Base-by-base conservation (phyloP, 129 eudicot species). In the Lactuca sativa region DNA sequence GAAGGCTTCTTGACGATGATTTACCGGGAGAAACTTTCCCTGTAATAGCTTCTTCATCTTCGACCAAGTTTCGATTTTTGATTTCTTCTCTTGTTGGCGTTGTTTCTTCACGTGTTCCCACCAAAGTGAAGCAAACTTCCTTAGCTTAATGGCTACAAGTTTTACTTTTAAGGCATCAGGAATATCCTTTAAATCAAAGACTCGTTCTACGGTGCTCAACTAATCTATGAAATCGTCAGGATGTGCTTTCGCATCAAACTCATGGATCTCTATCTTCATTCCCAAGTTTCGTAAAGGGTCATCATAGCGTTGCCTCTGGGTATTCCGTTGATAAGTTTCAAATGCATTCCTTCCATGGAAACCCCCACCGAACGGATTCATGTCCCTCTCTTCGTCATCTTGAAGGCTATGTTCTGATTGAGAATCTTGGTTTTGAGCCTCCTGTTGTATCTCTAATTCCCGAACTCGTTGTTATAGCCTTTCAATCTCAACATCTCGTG, bases 21-120 rank as follows among this genome's bases (percentile, higher is more conserved):
- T 38, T 1, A 38, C 44, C 44, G 44, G 44, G 8, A 38, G 57
- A 21, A 52, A 52, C 57, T 52, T 52, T 6, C 57, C 25, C 14
- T 52, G 57, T 52, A 52, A 8, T n/a, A 52, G 10, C 55, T 49
- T 49, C 55, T 49, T 49, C 55, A 49, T 49, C 55, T 49, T 49
- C 55, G 15, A 2, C 37, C 4, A 33, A 4, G 37, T 33, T 33
- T 33, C 37, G 37, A 33, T 33, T 4, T 33, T 33, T 2, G 37
- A 33, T 33, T 33, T 33, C 37, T 33, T 33, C 2, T 12, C 17
- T 10, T 12, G 13, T 49, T 49, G 55, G 55, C 55, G 17, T 11
- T n/a, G 55, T 4, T 49, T 49, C 10, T 49, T 49, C 55, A 10
- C 55, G 55, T 49, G 55, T 49, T 49, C 55, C 55, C 55, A 49